phyloP scores from a whole-genome alignment of 306 rosid genomes.

The Rosa chinensis region DNA sequence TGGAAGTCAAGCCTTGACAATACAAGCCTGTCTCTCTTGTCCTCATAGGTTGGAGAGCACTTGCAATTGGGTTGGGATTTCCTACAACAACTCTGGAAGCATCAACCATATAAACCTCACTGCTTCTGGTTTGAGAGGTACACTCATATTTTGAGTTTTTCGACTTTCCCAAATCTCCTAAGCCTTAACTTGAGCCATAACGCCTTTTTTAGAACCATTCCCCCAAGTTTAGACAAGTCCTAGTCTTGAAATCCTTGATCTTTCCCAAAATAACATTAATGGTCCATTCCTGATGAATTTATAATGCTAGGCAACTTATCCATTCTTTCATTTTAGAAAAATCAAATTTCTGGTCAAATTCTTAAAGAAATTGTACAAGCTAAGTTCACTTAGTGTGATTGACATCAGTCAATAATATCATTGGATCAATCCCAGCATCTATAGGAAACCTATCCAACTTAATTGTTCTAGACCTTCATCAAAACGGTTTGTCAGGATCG shows the following conservation, averaged over 20 bases:
- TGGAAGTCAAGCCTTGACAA: constrained; percentile 34
- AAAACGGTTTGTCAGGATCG: not conserved
- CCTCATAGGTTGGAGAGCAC: constrained; percentile 24
- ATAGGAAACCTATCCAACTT: constrained; percentile 17
- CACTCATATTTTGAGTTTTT: constrained; percentile 20
- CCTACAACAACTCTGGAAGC: too few relatives aligned
- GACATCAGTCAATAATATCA: not conserved
- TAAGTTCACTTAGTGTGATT: not conserved
- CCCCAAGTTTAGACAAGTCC: not conserved
- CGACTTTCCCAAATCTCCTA: constrained; percentile 25
- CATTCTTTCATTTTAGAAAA: not conserved
- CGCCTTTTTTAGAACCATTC: constrained; percentile 12
- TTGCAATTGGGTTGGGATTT: too few relatives aligned
- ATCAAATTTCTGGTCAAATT: constrained; percentile 12
- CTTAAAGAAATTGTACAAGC: constrained; percentile 13
- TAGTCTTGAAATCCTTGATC: constrained; percentile 13
- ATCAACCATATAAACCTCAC: constrained; percentile 19
- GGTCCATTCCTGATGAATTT: constrained; percentile 12
- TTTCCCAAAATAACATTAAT: not conserved
- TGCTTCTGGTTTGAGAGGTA: constrained; percentile 28
- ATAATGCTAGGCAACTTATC: not conserved
- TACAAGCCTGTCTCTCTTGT: constrained; percentile 4
- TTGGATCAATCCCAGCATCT: constrained; percentile 20
- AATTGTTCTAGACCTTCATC: not conserved
- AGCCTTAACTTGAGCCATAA: constrained; percentile 17